These are phyloP conservation scores for Acer saccharum DNA, from an alignment of 345 rosid genomes.

Conservation along the genomic window DNA sequence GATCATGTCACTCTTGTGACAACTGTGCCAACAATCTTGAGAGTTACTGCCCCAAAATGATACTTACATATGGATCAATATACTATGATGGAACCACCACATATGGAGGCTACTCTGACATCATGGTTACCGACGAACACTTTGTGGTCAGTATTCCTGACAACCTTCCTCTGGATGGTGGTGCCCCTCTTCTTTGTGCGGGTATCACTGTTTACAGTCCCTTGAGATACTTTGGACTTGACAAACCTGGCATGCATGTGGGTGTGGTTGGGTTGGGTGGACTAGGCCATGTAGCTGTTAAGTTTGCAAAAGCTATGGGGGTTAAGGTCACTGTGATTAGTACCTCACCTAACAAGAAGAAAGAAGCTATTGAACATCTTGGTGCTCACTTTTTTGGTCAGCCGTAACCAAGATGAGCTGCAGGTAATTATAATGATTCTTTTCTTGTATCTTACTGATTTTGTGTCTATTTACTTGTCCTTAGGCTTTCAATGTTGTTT, in stretches of 20 bases:
- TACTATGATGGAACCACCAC: constrained; percentile 45
- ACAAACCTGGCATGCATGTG: constrained; percentile 45
- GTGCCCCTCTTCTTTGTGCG: constrained; percentile 73
- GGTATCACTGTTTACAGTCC: constrained; percentile 78
- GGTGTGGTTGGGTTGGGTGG: constrained; percentile 79
- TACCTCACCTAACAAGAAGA: constrained; percentile 48
- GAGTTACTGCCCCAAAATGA: constrained; percentile 54
- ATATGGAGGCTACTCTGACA: constrained; percentile 67
- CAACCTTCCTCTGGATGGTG: constrained; percentile 45
- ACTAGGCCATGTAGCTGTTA: constrained; percentile 63
- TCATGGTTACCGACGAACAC: constrained; percentile 49
- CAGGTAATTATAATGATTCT: constrained; percentile 37
- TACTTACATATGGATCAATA: constrained; percentile 38
- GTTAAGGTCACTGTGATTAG: constrained; percentile 67
- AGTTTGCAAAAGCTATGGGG: constrained; percentile 64
- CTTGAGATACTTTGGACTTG: constrained; percentile 50
- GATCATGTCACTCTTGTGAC: constrained; percentile 54
- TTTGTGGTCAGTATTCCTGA: constrained; percentile 50
- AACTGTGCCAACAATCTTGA: constrained; percentile 47
- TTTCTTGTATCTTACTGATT: too few relatives aligned
- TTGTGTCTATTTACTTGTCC: too few relatives aligned
- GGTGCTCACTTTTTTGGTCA: constrained; percentile 56
- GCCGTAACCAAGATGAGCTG: constrained; percentile 49
- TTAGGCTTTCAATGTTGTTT: not conserved
- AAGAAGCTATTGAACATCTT: constrained; percentile 51